A percentile compares a stretch with the other conserved stretches of the same genome.
Evolutionary conservation across 345 rosid species (phyloP).

Genomic region (Eutrema heterophyllum): DNA sequence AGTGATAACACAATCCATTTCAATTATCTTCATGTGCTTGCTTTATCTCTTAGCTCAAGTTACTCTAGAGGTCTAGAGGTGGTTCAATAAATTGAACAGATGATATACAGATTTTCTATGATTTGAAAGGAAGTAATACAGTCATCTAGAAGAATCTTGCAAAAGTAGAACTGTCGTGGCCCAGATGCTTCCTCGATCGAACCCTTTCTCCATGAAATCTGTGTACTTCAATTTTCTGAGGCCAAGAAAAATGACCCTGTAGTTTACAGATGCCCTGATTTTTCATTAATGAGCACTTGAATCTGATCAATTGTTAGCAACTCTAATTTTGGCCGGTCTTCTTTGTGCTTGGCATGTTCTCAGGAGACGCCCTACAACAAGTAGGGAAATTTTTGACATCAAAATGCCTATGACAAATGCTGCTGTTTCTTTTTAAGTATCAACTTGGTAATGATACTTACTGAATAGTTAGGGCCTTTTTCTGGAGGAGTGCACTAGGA

Average conservation of each 20-base stretch:
- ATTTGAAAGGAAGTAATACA: neutral
- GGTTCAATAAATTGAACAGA: slow-evolving; percentile 1
- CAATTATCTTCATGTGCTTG: neutral
- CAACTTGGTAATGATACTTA: slow-evolving; percentile 31
- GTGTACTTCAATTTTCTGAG: neutral
- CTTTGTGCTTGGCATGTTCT: slow-evolving; percentile 25
- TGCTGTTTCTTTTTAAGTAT: neutral
- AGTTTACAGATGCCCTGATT: neutral
- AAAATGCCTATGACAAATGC: neutral
- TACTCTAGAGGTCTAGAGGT: slow-evolving; percentile 7
- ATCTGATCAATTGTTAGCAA: slow-evolving; percentile 12
- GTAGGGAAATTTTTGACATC: slow-evolving; percentile 3
- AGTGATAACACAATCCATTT: slow-evolving; percentile 3
- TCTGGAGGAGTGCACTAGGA: slow-evolving; percentile 41
- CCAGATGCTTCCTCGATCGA: neutral
- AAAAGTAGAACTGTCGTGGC: neutral
- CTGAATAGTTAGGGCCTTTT: slow-evolving; percentile 47
- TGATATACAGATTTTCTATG: slow-evolving; percentile 3
- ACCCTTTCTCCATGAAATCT: slow-evolving; percentile 6
- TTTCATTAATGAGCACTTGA: neutral
- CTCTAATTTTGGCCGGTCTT: neutral
- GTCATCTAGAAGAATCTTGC: slow-evolving; percentile 1
- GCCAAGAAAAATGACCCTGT: neutral
- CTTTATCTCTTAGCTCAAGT: slow-evolving; percentile 11
- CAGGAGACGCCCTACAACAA: slow-evolving; percentile 53